These are phyloP conservation scores for Aegilops bicornis DNA, from an alignment of 176 grass and related monocot genomes.

Conservation along the genomic window DNA sequence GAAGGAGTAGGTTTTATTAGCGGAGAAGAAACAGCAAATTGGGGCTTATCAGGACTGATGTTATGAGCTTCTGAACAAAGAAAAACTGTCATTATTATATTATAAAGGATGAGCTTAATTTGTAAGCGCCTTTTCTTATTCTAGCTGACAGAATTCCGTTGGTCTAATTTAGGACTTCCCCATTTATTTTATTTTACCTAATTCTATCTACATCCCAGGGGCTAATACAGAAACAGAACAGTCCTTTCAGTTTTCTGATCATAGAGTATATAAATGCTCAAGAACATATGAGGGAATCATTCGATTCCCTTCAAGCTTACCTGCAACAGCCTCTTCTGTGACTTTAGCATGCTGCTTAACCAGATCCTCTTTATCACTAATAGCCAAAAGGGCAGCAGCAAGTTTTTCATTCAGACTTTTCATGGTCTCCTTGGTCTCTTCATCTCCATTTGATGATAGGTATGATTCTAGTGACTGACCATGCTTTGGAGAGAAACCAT, in stretches of 20 bases:
- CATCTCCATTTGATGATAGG: slow-evolving; percentile 50
- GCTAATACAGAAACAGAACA: too few species aligned
- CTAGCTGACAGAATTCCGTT: too few species aligned
- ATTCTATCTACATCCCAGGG: too few species aligned
- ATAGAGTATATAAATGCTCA: neutral
- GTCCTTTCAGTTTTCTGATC: too few species aligned
- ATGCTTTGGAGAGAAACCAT: slow-evolving; percentile 30
- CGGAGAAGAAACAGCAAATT: neutral
- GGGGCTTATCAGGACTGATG: neutral
- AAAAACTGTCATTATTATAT: too few species aligned
- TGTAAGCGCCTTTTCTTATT: too few species aligned
- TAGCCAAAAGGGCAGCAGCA: slow-evolving; percentile 68
- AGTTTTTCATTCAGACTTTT: slow-evolving; percentile 82
- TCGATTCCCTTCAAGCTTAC: slow-evolving; percentile 34
- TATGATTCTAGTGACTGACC: slow-evolving; percentile 25
- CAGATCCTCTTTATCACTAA: slow-evolving; percentile 88
- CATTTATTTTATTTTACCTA: too few species aligned
- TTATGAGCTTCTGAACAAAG: too few species aligned
- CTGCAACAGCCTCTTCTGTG: slow-evolving; percentile 95
- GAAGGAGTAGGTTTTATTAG: neutral
- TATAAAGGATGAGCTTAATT: too few species aligned
- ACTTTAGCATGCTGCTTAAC: slow-evolving; percentile 95
- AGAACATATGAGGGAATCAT: neutral
- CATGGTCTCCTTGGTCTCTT: slow-evolving; percentile 48
- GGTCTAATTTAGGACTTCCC: too few species aligned